Evolutionary conservation across 2,329 filamentous ascomycete species (phyloP).

Genomic region (Fusarium begoniae): DNA sequence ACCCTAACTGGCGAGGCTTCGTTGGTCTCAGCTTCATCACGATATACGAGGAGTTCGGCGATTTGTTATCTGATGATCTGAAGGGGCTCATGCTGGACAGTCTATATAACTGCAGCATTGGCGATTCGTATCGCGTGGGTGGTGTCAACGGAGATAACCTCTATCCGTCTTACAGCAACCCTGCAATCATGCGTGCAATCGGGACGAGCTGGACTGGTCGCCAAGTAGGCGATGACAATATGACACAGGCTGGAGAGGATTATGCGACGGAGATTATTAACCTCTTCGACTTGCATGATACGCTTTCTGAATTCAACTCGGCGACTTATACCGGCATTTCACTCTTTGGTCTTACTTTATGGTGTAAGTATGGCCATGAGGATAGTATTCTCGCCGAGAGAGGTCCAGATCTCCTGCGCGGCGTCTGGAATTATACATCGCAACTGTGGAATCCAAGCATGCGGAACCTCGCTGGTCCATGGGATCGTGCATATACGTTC

Average conservation of each 20-base stretch:
- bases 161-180: constrained; percentile 68
- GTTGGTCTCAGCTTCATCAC: constrained; percentile 20
- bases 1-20: constrained; percentile 20
- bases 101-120: constrained; percentile 9
- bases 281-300: constrained; percentile 63
- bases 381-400: constrained; percentile 56
- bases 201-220: constrained; percentile 65
- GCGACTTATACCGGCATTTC: constrained; percentile 70
- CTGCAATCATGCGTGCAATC: constrained; percentile 67
- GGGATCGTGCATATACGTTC: constrained; percentile 68
- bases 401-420: constrained; percentile 58
- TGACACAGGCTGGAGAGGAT: constrained; percentile 64
- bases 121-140: constrained; percentile 54
- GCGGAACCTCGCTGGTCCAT: constrained; percentile 68
- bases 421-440: constrained; percentile 60
- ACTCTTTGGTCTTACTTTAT: constrained; percentile 63
- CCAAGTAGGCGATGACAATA: constrained; percentile 61
- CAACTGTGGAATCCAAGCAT: constrained; percentile 65
- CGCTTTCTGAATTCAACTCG: constrained; percentile 68
- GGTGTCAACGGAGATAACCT: constrained; percentile 68
- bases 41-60: constrained; percentile 18
- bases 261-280: constrained; percentile 63
- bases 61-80: not conserved
- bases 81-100: constrained; percentile 15
- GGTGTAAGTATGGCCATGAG: constrained; percentile 56